Evolutionary conservation across 2,329 filamentous ascomycete genomes (phyloP).

Genomic region (Paecilomyces fulvus): DNA sequence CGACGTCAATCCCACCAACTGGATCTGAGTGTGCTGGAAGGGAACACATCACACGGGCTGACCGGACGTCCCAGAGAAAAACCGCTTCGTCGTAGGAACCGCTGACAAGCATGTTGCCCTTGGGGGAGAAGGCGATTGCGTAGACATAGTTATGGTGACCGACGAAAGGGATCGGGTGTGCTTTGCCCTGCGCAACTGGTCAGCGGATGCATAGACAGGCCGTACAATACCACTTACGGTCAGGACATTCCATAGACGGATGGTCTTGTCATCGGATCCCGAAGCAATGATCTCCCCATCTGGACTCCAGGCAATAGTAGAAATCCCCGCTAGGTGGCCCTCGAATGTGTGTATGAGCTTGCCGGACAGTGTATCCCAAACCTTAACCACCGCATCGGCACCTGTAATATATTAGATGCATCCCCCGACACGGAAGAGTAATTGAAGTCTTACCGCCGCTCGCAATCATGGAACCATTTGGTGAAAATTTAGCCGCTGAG

Average conservation of each 20-base stretch:
- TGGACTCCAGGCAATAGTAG: slow-evolving; percentile 87
- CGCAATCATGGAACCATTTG: slow-evolving; percentile 81
- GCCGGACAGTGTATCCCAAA: slow-evolving; percentile 77
- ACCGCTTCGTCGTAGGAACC: slow-evolving; percentile 97
- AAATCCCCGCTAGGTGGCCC: slow-evolving; percentile 87
- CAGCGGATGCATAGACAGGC: background rate
- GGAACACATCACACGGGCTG: slow-evolving; percentile 77
- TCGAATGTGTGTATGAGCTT: slow-evolving; percentile 79
- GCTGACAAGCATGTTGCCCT: slow-evolving; percentile 92
- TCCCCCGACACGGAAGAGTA: background rate
- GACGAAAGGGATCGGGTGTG: slow-evolving; percentile 54
- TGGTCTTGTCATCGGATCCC: slow-evolving; percentile 92
- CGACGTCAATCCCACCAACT: slow-evolving; percentile 87
- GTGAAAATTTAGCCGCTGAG: slow-evolving; percentile 81
- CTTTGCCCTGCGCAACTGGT: slow-evolving; percentile 38
- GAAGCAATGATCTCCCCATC: slow-evolving; percentile 81
- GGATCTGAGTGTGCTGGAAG: slow-evolving; percentile 93
- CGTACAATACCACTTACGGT: slow-evolving; percentile 32
- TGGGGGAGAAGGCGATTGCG: slow-evolving; percentile 89
- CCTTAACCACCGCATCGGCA: slow-evolving; percentile 81
- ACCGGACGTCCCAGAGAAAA: slow-evolving; percentile 91
- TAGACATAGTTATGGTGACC: slow-evolving; percentile 97
- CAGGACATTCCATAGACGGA: slow-evolving; percentile 75
- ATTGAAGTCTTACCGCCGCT: slow-evolving; percentile 54
- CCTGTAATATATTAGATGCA: slow-evolving; percentile 33